Conservation (phyloP, 1,139 yeast species). For the Candida tropicalis region DNA sequence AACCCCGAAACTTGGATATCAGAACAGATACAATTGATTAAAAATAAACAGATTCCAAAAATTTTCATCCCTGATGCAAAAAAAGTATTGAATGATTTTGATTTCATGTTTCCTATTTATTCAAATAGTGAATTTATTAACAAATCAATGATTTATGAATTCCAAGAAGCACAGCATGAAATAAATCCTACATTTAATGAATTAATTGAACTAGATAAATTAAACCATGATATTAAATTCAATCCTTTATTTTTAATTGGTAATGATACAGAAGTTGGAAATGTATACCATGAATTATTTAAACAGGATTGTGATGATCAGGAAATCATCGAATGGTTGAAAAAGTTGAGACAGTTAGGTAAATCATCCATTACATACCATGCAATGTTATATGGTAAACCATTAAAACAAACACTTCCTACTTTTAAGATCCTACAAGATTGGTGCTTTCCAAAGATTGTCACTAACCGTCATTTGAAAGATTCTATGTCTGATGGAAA, state of each 20-base stretch:
- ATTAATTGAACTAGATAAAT: constrained; percentile 13
- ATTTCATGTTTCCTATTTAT: constrained; percentile 10
- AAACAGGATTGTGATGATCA: not conserved
- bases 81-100: constrained; percentile 9
- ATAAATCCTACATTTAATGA: constrained; percentile 6
- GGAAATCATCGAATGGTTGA: constrained; percentile 1
- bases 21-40: not conserved
- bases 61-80: constrained; percentile 1
- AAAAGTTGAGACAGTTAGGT: constrained; percentile 9
- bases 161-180: not conserved
- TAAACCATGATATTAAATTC: constrained; percentile 4
- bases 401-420: not conserved
- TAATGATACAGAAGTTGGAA: not conserved
- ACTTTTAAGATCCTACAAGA: not conserved
- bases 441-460: constrained; percentile 6
- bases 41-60: not conserved
- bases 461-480: no score
- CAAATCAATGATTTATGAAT: constrained; percentile 4
- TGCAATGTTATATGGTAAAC: not conserved
- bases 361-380: constrained; percentile 2
- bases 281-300: not conserved
- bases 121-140: constrained; percentile 6
- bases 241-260: constrained; percentile 15
- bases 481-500: not conserved
- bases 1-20: not conserved